Evolutionary conservation across 2,329 filamentous ascomycete genomes (phyloP), one percentile per base, ranked within the genome.

Genomic region (Fusarium mangiferae): DNA sequence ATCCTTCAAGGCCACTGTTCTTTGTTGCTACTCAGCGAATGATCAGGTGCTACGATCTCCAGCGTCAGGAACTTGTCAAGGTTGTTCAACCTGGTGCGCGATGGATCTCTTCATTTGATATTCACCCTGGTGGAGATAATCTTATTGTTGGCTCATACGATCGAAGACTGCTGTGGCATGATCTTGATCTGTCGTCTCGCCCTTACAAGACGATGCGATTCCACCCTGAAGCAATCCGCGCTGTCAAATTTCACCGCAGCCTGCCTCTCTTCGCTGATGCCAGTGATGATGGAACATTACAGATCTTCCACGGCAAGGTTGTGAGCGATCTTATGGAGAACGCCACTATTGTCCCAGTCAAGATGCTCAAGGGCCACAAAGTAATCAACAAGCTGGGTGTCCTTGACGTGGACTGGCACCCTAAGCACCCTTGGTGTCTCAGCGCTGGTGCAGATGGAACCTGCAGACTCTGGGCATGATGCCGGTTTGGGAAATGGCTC

Each of bases 161-260:
- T 84, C 92, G 95, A 75, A 91, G 96, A 52, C 87, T 99, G 6
- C 88, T 99, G 38, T 99, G 96, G 96, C 96, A 98, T 84, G 96
- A 99, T 84, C 88, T 98, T 61, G 96, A 99, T 76, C 90, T 99
- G 41, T 96, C 94, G 2, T 92, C 90, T 72, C 91, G 94, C 56
- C 96, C 96, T 0, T 98, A 97, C 87, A 98, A 98, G 87, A 98
- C 96, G 3, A 91, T 99, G 84, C 90, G 96, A 57, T 99, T 98
- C 86, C 96, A 99, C 85, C 86, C 90, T 70, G 94, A 97, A 83
- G 96, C 96, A 51, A 97, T 99, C 78, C 90, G 97, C 54, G 91
- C 92, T 18, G 96, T 98, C 62, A 92, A 90, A 76, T 99, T 93
- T 84, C 97, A 99, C 83, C 91, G 91, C 66, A 90, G 91, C 68